Percentiles rank a stretch among this genome's conserved stretches.
phyloP scores from a whole-genome alignment of 495 filamentous ascomycete species.

The Penicillium simplicissimum region DNA sequence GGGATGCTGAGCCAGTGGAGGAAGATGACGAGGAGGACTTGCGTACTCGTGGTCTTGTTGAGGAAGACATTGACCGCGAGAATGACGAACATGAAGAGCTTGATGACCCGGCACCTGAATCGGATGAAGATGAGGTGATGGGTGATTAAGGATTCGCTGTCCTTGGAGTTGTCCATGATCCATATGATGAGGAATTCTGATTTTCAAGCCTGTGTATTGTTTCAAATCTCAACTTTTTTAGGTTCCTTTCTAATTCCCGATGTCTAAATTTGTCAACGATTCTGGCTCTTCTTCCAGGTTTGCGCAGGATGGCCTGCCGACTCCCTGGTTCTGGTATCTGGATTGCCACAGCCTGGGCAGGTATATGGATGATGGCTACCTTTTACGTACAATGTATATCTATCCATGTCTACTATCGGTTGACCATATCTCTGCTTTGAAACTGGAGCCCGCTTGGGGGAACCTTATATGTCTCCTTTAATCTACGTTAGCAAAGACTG shows the following conservation, averaged over 20 bases:
- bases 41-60: slow-evolving; percentile 58
- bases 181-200: neutral
- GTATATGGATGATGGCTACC: too few relatives aligned
- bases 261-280: slow-evolving; percentile 16
- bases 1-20: slow-evolving; percentile 47
- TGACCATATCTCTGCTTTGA: too few relatives aligned
- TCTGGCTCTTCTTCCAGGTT: neutral
- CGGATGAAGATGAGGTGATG: slow-evolving; percentile 68
- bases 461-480: too few relatives aligned
- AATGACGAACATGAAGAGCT: slow-evolving; percentile 49
- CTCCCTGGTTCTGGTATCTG: too few relatives aligned
- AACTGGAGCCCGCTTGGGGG: too few relatives aligned
- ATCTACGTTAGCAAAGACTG: too few relatives aligned
- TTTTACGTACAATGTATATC: too few relatives aligned
- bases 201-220: slow-evolving; percentile 12
- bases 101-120: slow-evolving; percentile 44
- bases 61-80: slow-evolving; percentile 56
- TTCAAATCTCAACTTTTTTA: neutral
- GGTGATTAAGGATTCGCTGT: slow-evolving; percentile 53
- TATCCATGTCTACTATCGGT: too few relatives aligned
- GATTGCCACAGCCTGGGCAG: too few relatives aligned
- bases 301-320: neutral
- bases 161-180: neutral
- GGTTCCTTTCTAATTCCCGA: slow-evolving; percentile 4
- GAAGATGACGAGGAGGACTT: slow-evolving; percentile 64